These are phyloP conservation scores for Imleria badia DNA, from an alignment of 768 basidiomycete species.

Conservation along the genomic window DNA sequence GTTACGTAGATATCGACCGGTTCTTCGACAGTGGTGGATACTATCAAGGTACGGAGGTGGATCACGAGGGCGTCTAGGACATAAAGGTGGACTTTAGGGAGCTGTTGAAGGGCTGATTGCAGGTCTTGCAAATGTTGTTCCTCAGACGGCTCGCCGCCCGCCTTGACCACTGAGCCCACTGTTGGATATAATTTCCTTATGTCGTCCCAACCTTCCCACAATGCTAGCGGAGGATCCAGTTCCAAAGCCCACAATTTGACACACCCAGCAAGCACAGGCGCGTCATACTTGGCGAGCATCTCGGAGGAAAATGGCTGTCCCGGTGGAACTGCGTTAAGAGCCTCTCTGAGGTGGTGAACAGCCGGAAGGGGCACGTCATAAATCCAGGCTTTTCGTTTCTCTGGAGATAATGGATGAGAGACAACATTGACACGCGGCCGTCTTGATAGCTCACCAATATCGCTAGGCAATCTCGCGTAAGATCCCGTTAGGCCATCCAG, in stretches of 20 bases:
- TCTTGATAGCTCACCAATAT: slow-evolving; percentile 51
- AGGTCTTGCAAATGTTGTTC: slow-evolving; percentile 66
- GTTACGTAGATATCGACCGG: slow-evolving; percentile 75
- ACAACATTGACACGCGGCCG: neutral
- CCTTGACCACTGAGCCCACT: slow-evolving; percentile 55
- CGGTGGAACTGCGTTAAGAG: slow-evolving; percentile 68
- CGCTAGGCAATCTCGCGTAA: slow-evolving; percentile 59
- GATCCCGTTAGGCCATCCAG: slow-evolving; percentile 61
- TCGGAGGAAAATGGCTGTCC: slow-evolving; percentile 47
- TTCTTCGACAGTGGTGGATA: slow-evolving; percentile 68
- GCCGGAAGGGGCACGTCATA: slow-evolving; percentile 88
- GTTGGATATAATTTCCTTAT: slow-evolving; percentile 83
- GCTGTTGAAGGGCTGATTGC: slow-evolving; percentile 56
- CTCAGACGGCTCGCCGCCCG: slow-evolving; percentile 52
- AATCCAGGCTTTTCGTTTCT: slow-evolving; percentile 90
- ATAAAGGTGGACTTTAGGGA: slow-evolving; percentile 78
- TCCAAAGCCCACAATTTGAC: slow-evolving; percentile 93
- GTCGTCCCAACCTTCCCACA: slow-evolving; percentile 93
- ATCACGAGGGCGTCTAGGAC: slow-evolving; percentile 76
- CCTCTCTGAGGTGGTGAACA: slow-evolving; percentile 83
- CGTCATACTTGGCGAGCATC: slow-evolving; percentile 73
- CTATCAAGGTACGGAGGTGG: slow-evolving; percentile 74
- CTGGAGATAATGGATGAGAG: slow-evolving; percentile 36
- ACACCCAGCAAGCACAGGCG: slow-evolving; percentile 81
- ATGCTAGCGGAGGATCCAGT: slow-evolving; percentile 78